These are phyloP conservation scores for Ganoderma lucidum DNA, from an alignment of 1,284 basidiomycete species.

Conservation along the genomic window DNA sequence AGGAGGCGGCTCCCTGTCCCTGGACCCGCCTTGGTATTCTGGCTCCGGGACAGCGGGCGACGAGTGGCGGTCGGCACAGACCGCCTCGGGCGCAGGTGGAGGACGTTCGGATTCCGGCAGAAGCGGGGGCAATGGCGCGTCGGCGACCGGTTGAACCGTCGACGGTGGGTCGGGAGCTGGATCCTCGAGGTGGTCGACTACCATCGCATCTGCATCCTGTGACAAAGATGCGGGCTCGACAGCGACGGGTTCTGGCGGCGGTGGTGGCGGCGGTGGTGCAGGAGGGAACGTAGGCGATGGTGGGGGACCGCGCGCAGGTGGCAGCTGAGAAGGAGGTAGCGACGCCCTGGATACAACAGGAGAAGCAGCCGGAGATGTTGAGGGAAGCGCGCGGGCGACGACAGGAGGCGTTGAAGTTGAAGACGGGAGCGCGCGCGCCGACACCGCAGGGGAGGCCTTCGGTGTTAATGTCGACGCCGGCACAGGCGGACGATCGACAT, in stretches of 20 bases:
- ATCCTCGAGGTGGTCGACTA: background rate
- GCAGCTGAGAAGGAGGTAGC: background rate
- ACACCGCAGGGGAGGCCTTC: background rate
- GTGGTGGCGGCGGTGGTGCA: background rate
- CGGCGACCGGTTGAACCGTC: background rate
- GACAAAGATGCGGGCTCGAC: background rate
- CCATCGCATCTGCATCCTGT: slow-evolving; percentile 6
- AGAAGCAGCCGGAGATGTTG: background rate
- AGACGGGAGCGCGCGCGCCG: background rate
- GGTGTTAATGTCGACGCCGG: background rate
- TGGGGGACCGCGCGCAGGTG: background rate
- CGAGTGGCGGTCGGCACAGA: background rate
- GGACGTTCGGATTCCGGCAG: background rate
- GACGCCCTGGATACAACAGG: background rate
- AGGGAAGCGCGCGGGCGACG: background rate
- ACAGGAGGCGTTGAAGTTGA: background rate
- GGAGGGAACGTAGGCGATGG: background rate
- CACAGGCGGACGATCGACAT: slow-evolving; percentile 19
- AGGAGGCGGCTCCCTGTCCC: slow-evolving; percentile 31
- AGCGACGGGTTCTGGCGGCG: background rate
- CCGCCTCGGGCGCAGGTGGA: background rate
- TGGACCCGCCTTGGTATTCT: slow-evolving; percentile 7
- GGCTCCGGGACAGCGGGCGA: slow-evolving; percentile 5
- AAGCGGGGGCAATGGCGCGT: background rate
- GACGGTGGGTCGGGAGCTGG: no score